These are phyloP conservation scores for Populus tremula DNA, from an alignment of 345 rosid genomes.

Conservation along the genomic window DNA sequence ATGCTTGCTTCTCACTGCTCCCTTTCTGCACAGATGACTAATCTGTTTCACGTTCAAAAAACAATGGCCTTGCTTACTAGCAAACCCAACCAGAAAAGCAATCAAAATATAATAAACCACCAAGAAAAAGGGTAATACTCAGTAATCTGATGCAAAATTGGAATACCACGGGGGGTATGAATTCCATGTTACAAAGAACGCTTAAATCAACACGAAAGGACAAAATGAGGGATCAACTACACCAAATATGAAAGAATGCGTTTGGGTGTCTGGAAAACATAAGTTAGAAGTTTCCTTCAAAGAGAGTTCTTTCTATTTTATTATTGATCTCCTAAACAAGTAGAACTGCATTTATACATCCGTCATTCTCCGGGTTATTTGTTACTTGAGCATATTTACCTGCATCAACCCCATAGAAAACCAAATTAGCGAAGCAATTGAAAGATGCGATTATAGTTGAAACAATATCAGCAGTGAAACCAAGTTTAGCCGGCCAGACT, in stretches of 20 bases:
- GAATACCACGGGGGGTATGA: not conserved
- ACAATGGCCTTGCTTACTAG: not conserved
- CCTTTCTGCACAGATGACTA: not conserved
- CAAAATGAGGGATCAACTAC: not conserved
- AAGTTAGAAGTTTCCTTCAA: not conserved
- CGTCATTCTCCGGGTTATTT: conserved; percentile 89
- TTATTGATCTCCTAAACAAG: conserved; percentile 49
- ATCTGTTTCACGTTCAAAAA: not conserved
- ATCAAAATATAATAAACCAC: not conserved
- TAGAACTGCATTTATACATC: conserved; percentile 82
- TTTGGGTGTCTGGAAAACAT: not conserved
- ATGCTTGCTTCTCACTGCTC: not conserved
- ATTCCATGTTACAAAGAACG: not conserved
- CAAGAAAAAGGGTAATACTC: not conserved
- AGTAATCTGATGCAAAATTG: not conserved
- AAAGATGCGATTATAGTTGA: not conserved
- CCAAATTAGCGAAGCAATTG: not conserved
- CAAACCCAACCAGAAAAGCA: too few species aligned
- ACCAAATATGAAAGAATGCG: not conserved
- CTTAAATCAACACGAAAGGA: not conserved
- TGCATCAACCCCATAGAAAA: conserved; percentile 32
- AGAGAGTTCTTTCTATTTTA: not conserved
- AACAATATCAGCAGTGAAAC: not conserved
- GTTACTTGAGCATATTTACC: conserved; percentile 97
- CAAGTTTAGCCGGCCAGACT: conserved; percentile 14